Evolutionary conservation across 805 yeast species (phyloP), one percentile per base, ranked within the genome.

Genomic region (Candida lessepsii): DNA sequence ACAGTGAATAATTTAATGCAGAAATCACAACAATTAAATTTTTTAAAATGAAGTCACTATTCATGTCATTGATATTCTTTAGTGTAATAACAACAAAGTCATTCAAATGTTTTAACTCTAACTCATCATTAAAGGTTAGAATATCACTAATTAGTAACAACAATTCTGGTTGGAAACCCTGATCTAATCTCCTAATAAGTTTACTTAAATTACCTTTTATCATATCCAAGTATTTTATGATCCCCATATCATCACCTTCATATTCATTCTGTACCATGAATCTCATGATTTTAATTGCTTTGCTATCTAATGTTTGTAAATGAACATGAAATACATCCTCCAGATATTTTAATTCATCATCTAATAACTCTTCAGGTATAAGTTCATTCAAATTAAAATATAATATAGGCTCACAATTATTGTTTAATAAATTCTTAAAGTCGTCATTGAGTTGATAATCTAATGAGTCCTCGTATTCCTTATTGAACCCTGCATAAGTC

Each of bases 201-300:
- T 18, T 11, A 15, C 10, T 16, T 19, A 44, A 39, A 13, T 38
- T 25, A 9, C 10, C 18, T 14, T 26, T 35, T 8, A 46, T 46
- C 11, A 26, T 18, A 8, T 30, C 18, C 14, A 49, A 41, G 16
- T 44, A 42, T 10, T 39, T 31, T 4, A 17, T 18, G 14, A 48
- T 19, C 14, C 33, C 38, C 10, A 15, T 10, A 16, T 45, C 43
- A 11, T 37, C 39, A 9, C 46, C 52, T 14, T 43, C 40, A 38
- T 44, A 49, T 20, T 50, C 50, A 17, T 32, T 48, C 2, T 47
- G 39, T 3, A 53, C 27, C 10, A 53, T 32, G 27, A 41, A 50
- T 24, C 54, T 40, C 10, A 53, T 29, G 28, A 32, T 42, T 14
- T 39, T 35, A 10, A 45, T 35, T 8, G 40, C 38, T 23, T 37